Evolutionary conservation across 2,329 filamentous ascomycete genomes (phyloP), one percentile per base, ranked within the genome.

Genomic region (Hymenoscyphus infarciens): DNA sequence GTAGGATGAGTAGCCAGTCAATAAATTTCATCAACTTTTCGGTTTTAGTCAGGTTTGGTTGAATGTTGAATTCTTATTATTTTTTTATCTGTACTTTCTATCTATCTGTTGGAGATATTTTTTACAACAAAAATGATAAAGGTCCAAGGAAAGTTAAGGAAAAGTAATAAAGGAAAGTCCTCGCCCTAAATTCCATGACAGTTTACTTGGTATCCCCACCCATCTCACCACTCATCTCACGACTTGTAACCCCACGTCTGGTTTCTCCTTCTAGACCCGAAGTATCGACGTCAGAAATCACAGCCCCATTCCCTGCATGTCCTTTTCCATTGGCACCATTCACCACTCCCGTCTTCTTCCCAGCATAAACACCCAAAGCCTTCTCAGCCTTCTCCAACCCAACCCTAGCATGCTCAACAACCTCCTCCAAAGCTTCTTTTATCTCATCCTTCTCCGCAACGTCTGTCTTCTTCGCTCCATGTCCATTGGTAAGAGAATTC

Each of bases 181-280:
- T 58, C 39, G 19, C 25, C 31, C 16, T 11, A 25, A 53, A 11
- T 56, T 38, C 29, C 53, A 27, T 15, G 57, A 16, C 5, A 10
- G 22, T 15, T 49, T 7, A 27, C 15, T 52, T 39, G 25, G 84
- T 87, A 80, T 87, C 84, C 19, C 84, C 83, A 62, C 83, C 82
- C 83, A 87, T 84, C 78, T 87, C 84, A 58, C 83, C 84, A 69
- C 80, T 79, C 74, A 86, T 69, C 68, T 85, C 82, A 61, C 83
- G 74, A 70, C 81, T 83, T 5, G 64, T 66, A 2, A 64, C 59
- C 7, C 64, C 64, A 35, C 62, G 35, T 29, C 62, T n/a, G 27
- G 8, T 27, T 29, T 58, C 59, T 10, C 56, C 33, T 61, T 29
- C 61, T 22, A 39, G 10, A 19, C 27, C 25, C 3, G 22, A 35